These are phyloP conservation scores for Beta corolliflora DNA, from an alignment of 179 eudicot species.

Conservation along the genomic window DNA sequence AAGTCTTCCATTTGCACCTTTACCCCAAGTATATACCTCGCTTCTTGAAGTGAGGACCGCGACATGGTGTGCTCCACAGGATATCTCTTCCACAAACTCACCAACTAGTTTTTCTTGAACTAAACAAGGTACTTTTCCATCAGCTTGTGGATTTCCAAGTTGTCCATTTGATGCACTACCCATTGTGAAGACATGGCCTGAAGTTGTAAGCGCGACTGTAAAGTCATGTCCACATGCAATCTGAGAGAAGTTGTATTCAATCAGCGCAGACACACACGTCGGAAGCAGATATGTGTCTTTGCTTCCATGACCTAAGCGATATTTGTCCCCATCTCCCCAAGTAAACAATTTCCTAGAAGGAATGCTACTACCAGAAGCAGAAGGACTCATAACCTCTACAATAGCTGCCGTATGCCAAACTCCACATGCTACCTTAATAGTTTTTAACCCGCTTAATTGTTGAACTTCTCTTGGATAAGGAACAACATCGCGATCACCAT, in stretches of 20 bases:
- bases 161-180: slow-evolving; percentile 72
- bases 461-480: slow-evolving; percentile 70
- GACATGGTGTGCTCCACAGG: slow-evolving; percentile 77
- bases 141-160: slow-evolving; percentile 69
- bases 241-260: slow-evolving; percentile 80
- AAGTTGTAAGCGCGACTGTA: slow-evolving; percentile 73
- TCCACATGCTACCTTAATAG: slow-evolving; percentile 76
- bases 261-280: slow-evolving; percentile 62
- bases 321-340: slow-evolving; percentile 92
- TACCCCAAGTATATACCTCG: slow-evolving; percentile 86
- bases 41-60: slow-evolving; percentile 76
- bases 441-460: slow-evolving; percentile 3
- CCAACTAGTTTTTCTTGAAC: slow-evolving; percentile 81
- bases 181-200: slow-evolving; percentile 87
- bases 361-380: slow-evolving; percentile 32
- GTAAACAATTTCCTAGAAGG: slow-evolving; percentile 70
- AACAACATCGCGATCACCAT: slow-evolving; percentile 66
- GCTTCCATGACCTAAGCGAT: slow-evolving; percentile 73
- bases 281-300: slow-evolving; percentile 69
- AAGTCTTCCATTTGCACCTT: slow-evolving; percentile 77
- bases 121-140: slow-evolving; percentile 67
- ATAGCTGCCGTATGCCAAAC: slow-evolving; percentile 94
- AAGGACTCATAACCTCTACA: slow-evolving; percentile 57
- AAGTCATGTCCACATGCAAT: slow-evolving; percentile 69
- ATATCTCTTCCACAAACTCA: slow-evolving; percentile 79